Evolutionary conservation across 2,329 filamentous ascomycete species (phyloP), one percentile per base, ranked within the genome.

Genomic region (Diaporthe sp.): DNA sequence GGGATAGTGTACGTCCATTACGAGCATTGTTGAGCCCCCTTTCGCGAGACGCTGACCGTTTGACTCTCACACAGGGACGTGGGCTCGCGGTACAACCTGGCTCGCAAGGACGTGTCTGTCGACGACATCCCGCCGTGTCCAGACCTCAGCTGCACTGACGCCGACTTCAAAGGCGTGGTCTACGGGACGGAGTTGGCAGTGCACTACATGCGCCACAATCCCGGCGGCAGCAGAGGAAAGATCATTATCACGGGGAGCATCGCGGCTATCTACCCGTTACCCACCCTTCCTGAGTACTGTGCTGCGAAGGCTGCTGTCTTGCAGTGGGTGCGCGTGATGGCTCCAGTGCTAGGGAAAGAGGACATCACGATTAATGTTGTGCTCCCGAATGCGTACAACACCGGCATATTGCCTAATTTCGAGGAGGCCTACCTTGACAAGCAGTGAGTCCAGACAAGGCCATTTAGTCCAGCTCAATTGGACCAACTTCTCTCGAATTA

Each of bases 141-240:
- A 17, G 65, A 70, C 65, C 65, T 70, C 22, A 53, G 31, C 65
- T 70, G 65, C 49, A 70, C 65, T 15, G 80, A 83, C 34, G 79
- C 85, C 37, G 81, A 80, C 53, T 75, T 81, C 10, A 78, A 73
- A 1, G 76, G 76, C 7, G 74, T 76, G 15, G 37, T 76, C 31
- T 68, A 74, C 34, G 72, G 74, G 7, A 67, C 62, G 28, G 65
- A 76, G 42, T 67, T 77, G 34, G 76, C 76, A 17, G 75, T 76
- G 71, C 76, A 77, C 44, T 77, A 74, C 25, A 77, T 77, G 76
- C 71, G 76, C 42, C 71, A 76, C 34, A 77, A 77, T 42, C 62
- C 72, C 3, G 44, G 31, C 25, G 65, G 65, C 28, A 51, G 22
- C 22, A 28, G 8, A 25, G 65, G 65, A 2, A 70, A 70, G 12